Evolutionary conservation across 176 grass and related monocot genomes (phyloP).

Genomic region (Coix lacrymajobi): DNA sequence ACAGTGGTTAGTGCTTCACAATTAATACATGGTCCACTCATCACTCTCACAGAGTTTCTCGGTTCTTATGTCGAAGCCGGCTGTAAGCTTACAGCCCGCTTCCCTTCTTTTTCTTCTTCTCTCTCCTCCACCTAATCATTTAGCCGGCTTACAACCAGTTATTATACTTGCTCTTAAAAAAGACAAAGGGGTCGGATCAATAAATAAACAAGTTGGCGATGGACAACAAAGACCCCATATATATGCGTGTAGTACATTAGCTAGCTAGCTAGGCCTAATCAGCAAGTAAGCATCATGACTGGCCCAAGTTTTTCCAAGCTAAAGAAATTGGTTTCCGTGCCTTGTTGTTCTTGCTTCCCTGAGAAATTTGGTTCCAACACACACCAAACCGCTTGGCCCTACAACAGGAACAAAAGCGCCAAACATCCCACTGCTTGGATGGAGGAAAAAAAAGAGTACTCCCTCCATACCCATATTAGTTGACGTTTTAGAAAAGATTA

Average conservation of each 20-base stretch:
- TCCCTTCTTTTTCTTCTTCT: too few species aligned
- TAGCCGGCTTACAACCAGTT: too few species aligned
- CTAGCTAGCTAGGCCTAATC: conserved; percentile 29
- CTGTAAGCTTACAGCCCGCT: too few species aligned
- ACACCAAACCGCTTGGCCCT: conserved; percentile 26
- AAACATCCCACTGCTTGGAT: conserved; percentile 13
- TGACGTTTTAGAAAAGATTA: too few species aligned
- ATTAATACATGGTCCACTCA: too few species aligned
- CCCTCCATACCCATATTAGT: too few species aligned
- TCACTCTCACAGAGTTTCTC: too few species aligned
- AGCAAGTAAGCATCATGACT: conserved; percentile 30
- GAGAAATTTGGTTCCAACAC: conserved; percentile 25
- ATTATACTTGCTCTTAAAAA: too few species aligned
- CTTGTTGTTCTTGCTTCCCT: conserved; percentile 35
- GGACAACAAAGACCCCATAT: neutral
- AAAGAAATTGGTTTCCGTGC: conserved; percentile 8
- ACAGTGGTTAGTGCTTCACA: too few species aligned
- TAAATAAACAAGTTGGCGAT: neutral
- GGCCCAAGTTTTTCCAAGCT: conserved; percentile 22
- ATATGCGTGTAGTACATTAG: neutral
- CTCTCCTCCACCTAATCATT: too few species aligned
- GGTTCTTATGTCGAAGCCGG: too few species aligned
- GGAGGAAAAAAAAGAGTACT: neutral
- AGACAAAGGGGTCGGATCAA: neutral
- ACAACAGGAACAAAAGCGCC: neutral